Evolutionary conservation across 1,284 basidiomycete species (phyloP), one percentile per base, ranked within the genome.

Genomic region (Cystobasidium pallidum): DNA sequence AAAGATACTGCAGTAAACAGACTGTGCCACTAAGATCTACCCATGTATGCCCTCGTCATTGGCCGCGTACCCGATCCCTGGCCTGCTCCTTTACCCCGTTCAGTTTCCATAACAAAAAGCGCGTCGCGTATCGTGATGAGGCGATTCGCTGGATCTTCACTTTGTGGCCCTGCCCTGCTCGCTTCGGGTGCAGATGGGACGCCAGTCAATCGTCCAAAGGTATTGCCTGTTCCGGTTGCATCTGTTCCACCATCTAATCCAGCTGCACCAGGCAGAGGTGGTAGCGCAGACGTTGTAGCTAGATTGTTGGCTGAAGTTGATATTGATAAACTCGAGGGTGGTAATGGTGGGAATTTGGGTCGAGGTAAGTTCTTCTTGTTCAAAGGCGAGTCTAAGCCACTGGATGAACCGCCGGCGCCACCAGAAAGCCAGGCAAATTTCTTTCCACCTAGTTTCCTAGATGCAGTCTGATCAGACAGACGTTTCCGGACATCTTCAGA

Each of bases 401-500:
- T 57, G 3, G 49, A 51, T 24, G 49, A 24, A 51, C 49, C 49
- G 82, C 79, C 54, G 82, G 80, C 3, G 83, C 81, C 85, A 70
- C 75, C 41, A 86, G 55, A 61, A 88, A 92, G 90, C 91, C 91
- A 93, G 17, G 90, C 85, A 78, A 91, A 93, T 24, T 88, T 87
- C 63, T 82, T 82, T 1, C 77, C 78, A 0, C 91, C 91, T n/a
- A 90, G 89, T 1, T 89, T 90, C 78, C 91, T 89, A 76, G 87
- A 88, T n/a, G 91, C 91, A 3, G 90, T 89, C 36, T 89, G 89
- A 79, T 92, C 91, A 54, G 89, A 90, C 87, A 92, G 87, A 79
- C 91, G 91, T 84, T 92, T 92, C 75, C 88, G 84, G 76, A 91
- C 89, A 77, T 92, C 91, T 80, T 91, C 91, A 1, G 87, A 88